Evolutionary conservation across 176 grass and related monocot species (phyloP), one percentile per base, ranked within the genome.

Genomic region (Lolium multiflorum): DNA sequence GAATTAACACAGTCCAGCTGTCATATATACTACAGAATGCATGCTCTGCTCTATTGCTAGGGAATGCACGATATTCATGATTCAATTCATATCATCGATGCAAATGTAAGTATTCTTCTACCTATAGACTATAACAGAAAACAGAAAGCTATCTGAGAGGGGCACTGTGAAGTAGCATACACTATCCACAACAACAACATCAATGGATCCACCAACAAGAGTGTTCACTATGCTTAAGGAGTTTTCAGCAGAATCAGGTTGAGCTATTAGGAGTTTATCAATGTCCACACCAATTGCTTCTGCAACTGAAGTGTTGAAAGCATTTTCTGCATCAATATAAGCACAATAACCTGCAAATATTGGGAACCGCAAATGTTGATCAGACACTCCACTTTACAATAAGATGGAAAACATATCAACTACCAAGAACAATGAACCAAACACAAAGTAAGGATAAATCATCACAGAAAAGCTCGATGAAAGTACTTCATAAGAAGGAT

Each of bases 291-390:
- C 96, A 41, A 98, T 81, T 71, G 87, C 84, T 92, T 98, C 92
- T 3, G 90, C 94, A 79, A 98, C 84, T 76, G 82, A 91, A 58
- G 90, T 87, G 83, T 91, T 80, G 58, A 98, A 91, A 76, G 92
- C 92, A 87, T 96, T 96, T 87, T 98, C 97, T 51, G 82, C 90
- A 92, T 98, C 97, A 83, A 98, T 71, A 88, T 98, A 98, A 82
- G 97, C 97, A 67, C 97, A 98, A 43, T 76, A 83, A 76, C 97
- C 97, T 98, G 84, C 72, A 94, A 89, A 76, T 71, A 82, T 64
- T 78, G 65, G 70, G 31, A 88, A 71, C 79, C 28, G 78, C 11
- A 64, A 80, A 49, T 73, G 20, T 1, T 48, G 81, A 87, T 92
- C 16, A 87, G 76, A 58, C 58, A 79, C 47, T n/a, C 13, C 20